Conservation (phyloP, 257 asterid species). For the Perilla frutescens region DNA sequence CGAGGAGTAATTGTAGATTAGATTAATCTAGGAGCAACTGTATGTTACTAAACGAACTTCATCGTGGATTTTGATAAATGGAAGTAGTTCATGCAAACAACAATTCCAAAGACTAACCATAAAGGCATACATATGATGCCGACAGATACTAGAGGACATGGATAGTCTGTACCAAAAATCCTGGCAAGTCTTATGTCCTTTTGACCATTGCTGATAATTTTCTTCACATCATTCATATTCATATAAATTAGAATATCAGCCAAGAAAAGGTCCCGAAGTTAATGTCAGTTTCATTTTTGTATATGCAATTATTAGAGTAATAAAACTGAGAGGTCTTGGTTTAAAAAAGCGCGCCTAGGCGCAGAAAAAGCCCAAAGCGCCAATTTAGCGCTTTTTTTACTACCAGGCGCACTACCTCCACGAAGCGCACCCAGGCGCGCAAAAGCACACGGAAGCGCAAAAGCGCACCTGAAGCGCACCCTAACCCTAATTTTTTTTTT, state of each 20-base stretch:
- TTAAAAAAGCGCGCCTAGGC: too few species aligned
- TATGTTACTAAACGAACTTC: background rate
- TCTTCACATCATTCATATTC: too few species aligned
- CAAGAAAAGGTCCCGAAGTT: background rate
- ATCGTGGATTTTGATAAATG: background rate
- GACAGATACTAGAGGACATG: background rate
- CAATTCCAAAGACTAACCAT: background rate
- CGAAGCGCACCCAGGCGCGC: too few species aligned
- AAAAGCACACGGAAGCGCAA: too few species aligned
- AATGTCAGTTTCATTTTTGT: background rate
- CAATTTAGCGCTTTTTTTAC: too few species aligned
- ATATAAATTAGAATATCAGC: background rate
- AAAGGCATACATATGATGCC: background rate
- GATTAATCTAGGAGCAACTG: background rate
- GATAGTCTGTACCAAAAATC: background rate
- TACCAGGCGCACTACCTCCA: too few species aligned
- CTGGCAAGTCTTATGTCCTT: background rate
- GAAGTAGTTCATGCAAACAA: background rate
- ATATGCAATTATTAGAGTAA: background rate
- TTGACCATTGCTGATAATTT: background rate
- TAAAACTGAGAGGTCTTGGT: too few species aligned
- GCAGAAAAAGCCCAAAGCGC: too few species aligned
- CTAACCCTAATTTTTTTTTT: too few species aligned
- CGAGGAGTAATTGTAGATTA: background rate
- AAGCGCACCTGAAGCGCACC: too few species aligned